Percentiles rank a stretch among this genome's conserved stretches.
phyloP scores from a whole-genome alignment of 495 filamentous ascomycete species.

The Penicillium mononematosum region DNA sequence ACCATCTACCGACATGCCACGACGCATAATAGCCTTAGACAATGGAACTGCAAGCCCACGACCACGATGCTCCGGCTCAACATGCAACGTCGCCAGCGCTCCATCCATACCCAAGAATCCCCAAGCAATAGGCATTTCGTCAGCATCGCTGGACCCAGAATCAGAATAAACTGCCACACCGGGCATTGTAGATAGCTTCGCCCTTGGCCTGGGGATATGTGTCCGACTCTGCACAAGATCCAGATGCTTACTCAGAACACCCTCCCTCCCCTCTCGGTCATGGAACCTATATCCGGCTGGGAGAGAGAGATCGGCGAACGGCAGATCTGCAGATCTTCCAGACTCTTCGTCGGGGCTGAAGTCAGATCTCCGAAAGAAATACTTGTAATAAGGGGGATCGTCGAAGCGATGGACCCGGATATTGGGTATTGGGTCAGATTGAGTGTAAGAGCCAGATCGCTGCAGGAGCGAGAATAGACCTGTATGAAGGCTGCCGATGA shows the following conservation, averaged over 20 bases:
- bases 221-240: constrained; percentile 42
- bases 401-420: constrained; percentile 38
- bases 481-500: constrained; percentile 38
- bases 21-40: constrained; percentile 35
- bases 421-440: constrained; percentile 14
- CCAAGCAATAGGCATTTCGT: constrained; percentile 43
- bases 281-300: constrained; percentile 35
- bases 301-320: constrained; percentile 14
- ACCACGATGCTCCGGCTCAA: constrained; percentile 48
- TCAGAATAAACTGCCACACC: constrained; percentile 38
- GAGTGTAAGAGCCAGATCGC: constrained; percentile 15
- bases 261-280: constrained; percentile 22
- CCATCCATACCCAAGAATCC: constrained; percentile 50
- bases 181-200: constrained; percentile 32
- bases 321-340: background rate
- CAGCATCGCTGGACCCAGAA: background rate
- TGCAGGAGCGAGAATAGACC: constrained; percentile 29
- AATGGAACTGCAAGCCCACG: constrained; percentile 43
- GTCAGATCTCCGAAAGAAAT: constrained; percentile 25
- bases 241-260: constrained; percentile 31
- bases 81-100: constrained; percentile 47
- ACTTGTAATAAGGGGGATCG: constrained; percentile 36
- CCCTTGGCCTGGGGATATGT: constrained; percentile 35
- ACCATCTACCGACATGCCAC: constrained; percentile 26
- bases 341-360: constrained; percentile 14